Evolutionary conservation across 805 yeast genomes (phyloP), one percentile per base, ranked within the genome.

Genomic region (Nakazawaea ernobii): DNA sequence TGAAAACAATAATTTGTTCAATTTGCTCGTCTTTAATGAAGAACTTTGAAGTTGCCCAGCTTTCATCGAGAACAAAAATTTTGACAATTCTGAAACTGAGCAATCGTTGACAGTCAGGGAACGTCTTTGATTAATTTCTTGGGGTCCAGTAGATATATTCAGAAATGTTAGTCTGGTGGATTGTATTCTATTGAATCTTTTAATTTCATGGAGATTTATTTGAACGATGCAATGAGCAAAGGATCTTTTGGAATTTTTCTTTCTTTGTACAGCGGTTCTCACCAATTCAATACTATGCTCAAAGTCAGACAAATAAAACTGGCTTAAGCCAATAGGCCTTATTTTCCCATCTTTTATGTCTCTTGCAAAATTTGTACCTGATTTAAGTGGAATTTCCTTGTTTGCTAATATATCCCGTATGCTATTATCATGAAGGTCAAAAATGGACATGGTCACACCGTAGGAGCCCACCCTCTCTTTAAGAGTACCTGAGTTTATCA

Each of bases 351-450:
- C 75, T 13, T 57, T 60, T 4, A 66, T 58, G 53, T 74, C 79
- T 1, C 73, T 69, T 5, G 59, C 51, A 14, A 79, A 67, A 43
- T 69, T 77, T 32, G 68, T 57, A 3, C 68, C 59, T 13, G 64
- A 60, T 39, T 58, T 61, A 9, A 52, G 49, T 42, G 27, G 53
- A 15, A 57, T 56, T 28, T 53, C 53, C 15, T 50, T 47, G 45
- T 60, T 67, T 32, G 59, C 42, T 7, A 71, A 55, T 29, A 73
- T 53, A 54, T 73, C 77, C 41, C 63, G 62, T 17, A 70, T 62
- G 20, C 67, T 56, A 52, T 77, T 81, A 52, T 75, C 75, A 52
- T 74, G 71, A 20, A 79, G 63, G 54, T 79, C 82, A 57, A 74
- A 74, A 65, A 76, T 71, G 4, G 80, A 73, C n/a, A 79, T 26